Percentiles rank a stretch among this genome's conserved stretches.
These are phyloP conservation scores for Epicoccum nigrum DNA, from an alignment of 2,329 filamentous ascomycete genomes.

Conservation along the genomic window DNA sequence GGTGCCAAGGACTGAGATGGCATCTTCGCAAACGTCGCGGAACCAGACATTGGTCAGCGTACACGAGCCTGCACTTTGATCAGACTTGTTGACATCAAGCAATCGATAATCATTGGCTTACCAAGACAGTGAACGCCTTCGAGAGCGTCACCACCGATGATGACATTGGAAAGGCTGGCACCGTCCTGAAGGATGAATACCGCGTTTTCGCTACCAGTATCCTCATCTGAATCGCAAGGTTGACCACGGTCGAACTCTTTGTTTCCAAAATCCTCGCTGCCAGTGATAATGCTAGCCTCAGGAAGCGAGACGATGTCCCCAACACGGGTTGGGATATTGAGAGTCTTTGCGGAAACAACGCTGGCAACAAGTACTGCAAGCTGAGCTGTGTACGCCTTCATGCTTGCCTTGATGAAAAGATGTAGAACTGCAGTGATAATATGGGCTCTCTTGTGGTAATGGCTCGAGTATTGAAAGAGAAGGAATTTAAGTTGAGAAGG, in stretches of 20 bases:
- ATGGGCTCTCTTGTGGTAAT: no score
- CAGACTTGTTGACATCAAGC: background rate
- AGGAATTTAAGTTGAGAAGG: no score
- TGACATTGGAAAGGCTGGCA: slow-evolving; percentile 59
- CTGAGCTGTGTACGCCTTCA: slow-evolving; percentile 29
- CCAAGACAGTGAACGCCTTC: slow-evolving; percentile 59
- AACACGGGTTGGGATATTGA: slow-evolving; percentile 41
- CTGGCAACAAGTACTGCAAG: slow-evolving; percentile 32
- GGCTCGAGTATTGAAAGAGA: no score
- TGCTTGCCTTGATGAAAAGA: slow-evolving; percentile 5
- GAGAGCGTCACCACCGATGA: slow-evolving; percentile 59
- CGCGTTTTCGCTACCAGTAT: slow-evolving; percentile 44
- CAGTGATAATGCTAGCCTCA: slow-evolving; percentile 30
- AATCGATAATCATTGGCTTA: slow-evolving; percentile 26
- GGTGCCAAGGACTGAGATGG: slow-evolving; percentile 35
- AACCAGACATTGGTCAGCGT: slow-evolving; percentile 47
- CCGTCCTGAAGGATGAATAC: slow-evolving; percentile 60
- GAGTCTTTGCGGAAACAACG: slow-evolving; percentile 37
- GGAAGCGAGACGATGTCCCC: slow-evolving; percentile 39
- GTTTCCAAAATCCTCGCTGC: slow-evolving; percentile 27
- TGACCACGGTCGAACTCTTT: slow-evolving; percentile 32
- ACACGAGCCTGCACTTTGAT: slow-evolving; percentile 48
- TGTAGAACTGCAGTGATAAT: background rate
- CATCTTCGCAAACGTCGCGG: slow-evolving; percentile 44
- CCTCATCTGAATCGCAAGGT: slow-evolving; percentile 28